Evolutionary conservation across 495 filamentous ascomycete genomes (phyloP).

Genomic region (Symbiotaphrina buchneri): DNA sequence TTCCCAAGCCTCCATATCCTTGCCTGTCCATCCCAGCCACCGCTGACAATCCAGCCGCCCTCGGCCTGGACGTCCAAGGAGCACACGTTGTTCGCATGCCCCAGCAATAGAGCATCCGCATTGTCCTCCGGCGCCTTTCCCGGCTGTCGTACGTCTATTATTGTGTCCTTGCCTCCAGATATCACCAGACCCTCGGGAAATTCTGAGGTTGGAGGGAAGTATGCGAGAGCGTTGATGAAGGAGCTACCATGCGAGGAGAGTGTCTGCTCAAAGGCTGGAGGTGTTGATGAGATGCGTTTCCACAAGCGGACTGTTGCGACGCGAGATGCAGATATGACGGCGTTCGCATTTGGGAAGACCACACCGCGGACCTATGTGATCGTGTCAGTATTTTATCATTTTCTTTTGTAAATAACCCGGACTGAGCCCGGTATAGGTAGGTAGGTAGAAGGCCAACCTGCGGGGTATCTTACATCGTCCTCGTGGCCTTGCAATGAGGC

Average conservation of each 20-base stretch:
- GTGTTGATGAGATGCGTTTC: conserved; percentile 41
- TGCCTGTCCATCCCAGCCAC: conserved; percentile 83
- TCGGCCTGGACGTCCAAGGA: conserved; percentile 55
- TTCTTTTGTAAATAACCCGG: conserved; percentile 2
- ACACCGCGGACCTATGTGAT: conserved; percentile 62
- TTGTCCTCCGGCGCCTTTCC: conserved; percentile 39
- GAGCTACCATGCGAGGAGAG: conserved; percentile 53
- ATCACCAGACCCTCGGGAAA: conserved; percentile 66
- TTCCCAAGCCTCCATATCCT: conserved; percentile 54
- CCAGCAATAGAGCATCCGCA: conserved; percentile 67
- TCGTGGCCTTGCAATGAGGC: conserved; percentile 60
- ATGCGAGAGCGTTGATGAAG: conserved; percentile 73
- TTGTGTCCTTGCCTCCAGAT: conserved; percentile 71
- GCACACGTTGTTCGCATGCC: conserved; percentile 73
- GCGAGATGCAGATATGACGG: conserved; percentile 66
- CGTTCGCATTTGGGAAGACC: conserved; percentile 47
- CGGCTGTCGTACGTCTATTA: conserved; percentile 74
- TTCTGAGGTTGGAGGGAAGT: conserved; percentile 40
- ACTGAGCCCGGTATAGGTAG: not conserved
- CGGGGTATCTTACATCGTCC: conserved; percentile 43
- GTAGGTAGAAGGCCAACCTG: not conserved
- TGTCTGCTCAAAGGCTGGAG: conserved; percentile 49
- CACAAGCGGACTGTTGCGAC: conserved; percentile 81
- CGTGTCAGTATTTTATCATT: conserved; percentile 5
- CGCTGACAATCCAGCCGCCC: conserved; percentile 57